These are phyloP conservation scores for Chalciporus chontae DNA, from an alignment of 768 basidiomycete genomes.

Conservation along the genomic window DNA sequence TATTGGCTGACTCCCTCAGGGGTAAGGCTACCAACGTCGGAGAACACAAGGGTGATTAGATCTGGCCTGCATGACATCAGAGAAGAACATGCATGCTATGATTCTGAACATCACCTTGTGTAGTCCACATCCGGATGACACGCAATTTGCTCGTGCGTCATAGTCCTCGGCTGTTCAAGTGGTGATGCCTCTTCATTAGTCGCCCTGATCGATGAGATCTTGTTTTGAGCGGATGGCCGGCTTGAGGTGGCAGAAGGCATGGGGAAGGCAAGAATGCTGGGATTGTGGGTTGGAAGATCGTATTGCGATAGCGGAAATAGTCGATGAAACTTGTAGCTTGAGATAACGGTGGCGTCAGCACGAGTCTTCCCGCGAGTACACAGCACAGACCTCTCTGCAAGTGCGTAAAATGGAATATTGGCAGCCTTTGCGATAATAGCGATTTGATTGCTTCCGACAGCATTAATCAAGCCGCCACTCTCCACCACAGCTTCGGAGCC, in stretches of 20 bases:
- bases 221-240: constrained; percentile 2
- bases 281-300: constrained; percentile 80
- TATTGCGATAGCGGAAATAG: constrained; percentile 91
- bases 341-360: constrained; percentile 24
- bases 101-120: constrained; percentile 59
- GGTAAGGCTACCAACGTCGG: constrained; percentile 89
- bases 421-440: constrained; percentile 93
- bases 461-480: constrained; percentile 89
- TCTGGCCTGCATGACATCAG: constrained; percentile 62
- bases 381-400: constrained; percentile 74
- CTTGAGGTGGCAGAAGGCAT: constrained; percentile 24
- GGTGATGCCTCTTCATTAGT: constrained; percentile 3
- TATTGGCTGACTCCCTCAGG: constrained; percentile 94
- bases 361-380: constrained; percentile 19
- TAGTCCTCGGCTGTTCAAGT: constrained; percentile 27
- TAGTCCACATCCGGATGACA: constrained; percentile 90
- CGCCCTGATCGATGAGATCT: constrained; percentile 2
- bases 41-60: constrained; percentile 90
- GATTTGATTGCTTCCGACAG: constrained; percentile 94
- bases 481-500: constrained; percentile 99
- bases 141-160: constrained; percentile 80
- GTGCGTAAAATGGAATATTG: constrained; percentile 94
- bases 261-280: constrained; percentile 71
- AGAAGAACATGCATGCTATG: constrained; percentile 9
- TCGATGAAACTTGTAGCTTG: constrained; percentile 95